Conservation (phyloP, 768 basidiomycete species). For the Punctularia strigosozonata region DNA sequence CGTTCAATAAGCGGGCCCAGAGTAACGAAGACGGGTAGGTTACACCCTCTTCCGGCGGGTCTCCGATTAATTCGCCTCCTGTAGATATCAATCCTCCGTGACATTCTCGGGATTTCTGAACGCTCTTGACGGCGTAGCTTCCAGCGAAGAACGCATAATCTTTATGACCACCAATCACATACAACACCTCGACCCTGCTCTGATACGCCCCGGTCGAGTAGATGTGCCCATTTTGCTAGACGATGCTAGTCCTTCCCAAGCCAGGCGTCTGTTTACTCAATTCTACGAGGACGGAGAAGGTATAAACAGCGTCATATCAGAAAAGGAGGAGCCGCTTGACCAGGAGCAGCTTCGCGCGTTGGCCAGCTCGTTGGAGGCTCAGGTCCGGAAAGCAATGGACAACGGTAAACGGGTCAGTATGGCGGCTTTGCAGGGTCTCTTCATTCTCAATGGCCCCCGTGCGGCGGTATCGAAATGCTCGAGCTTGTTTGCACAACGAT, state of each 20-base stretch:
- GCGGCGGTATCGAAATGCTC: slow-evolving; percentile 36
- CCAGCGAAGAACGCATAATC: slow-evolving; percentile 94
- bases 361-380: slow-evolving; percentile 37
- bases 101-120: slow-evolving; percentile 98
- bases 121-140: slow-evolving; percentile 93
- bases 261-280: slow-evolving; percentile 59
- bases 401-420: slow-evolving; percentile 68
- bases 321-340: slow-evolving; percentile 26
- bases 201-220: slow-evolving; percentile 92
- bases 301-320: too few relatives aligned
- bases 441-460: slow-evolving; percentile 63
- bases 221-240: slow-evolving; percentile 77
- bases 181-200: slow-evolving; percentile 79
- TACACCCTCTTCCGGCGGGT: background rate
- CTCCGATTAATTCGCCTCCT: slow-evolving; percentile 6
- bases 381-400: slow-evolving; percentile 41
- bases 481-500: background rate
- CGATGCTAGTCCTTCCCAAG: slow-evolving; percentile 79
- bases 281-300: too few relatives aligned
- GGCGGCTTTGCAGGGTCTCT: slow-evolving; percentile 92
- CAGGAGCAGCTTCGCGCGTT: slow-evolving; percentile 30
- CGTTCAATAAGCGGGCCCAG: slow-evolving; percentile 88
- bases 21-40: slow-evolving; percentile 86
- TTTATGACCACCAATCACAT: slow-evolving; percentile 99
- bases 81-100: slow-evolving; percentile 85